These are phyloP conservation scores for Colletotrichum phormii DNA, from an alignment of 2,329 filamentous ascomycete genomes.

Conservation along the genomic window DNA sequence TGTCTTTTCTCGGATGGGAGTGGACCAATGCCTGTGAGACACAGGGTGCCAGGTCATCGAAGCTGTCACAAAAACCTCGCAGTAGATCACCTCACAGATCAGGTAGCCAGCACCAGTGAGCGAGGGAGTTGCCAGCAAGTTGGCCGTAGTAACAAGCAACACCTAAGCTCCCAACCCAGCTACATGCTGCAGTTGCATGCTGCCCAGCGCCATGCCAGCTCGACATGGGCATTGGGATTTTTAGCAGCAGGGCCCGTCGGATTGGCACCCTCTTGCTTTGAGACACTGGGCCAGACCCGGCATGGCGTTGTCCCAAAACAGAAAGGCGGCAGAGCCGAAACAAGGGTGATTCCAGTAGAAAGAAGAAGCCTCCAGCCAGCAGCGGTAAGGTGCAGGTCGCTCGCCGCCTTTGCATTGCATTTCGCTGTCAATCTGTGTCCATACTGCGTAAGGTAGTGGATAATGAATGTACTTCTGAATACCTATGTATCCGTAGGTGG, in stretches of 20 bases:
- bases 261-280: constrained; percentile 9
- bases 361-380: constrained; percentile 3
- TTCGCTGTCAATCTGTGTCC: too few relatives aligned
- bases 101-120: neutral
- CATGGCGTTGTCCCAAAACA: constrained; percentile 20
- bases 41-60: constrained; percentile 30
- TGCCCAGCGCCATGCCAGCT: neutral
- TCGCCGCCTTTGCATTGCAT: neutral
- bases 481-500: too few relatives aligned
- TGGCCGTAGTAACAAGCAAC: neutral
- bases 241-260: constrained; percentile 28
- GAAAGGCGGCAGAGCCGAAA: constrained; percentile 27
- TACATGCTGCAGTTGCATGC: too few relatives aligned
- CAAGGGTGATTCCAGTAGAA: constrained; percentile 22
- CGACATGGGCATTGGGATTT: neutral
- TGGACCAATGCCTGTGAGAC: constrained; percentile 27
- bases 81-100: too few relatives aligned
- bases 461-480: neutral
- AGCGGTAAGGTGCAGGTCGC: constrained; percentile 22
- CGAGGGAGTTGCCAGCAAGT: neutral
- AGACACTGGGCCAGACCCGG: constrained; percentile 11
- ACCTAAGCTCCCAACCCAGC: neutral
- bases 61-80: constrained; percentile 1
- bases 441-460: too few relatives aligned
- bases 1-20: neutral